Percentiles rank a stretch among this genome's conserved stretches.
Conservation (phyloP, 2,329 filamentous ascomycete genomes). For the Thelonectria blattea region DNA sequence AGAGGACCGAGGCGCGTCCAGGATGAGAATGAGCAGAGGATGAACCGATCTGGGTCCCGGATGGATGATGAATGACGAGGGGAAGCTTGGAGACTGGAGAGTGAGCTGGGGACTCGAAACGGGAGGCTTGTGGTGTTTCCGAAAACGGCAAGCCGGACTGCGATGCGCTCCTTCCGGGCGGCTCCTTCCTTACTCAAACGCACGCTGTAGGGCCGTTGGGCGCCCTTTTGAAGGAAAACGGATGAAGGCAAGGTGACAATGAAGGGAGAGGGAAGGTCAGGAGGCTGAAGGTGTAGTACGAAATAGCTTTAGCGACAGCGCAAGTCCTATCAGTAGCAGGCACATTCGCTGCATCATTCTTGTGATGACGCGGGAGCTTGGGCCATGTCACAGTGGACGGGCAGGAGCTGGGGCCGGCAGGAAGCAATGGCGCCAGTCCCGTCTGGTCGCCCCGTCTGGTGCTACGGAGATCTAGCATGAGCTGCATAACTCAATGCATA, state of each 20-base stretch:
- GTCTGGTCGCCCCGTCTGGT: not conserved
- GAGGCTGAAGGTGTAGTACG: constrained; percentile 12
- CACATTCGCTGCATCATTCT: constrained; percentile 11
- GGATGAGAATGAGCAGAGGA: not conserved
- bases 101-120: constrained; percentile 12
- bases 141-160: constrained; percentile 8
- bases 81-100: constrained; percentile 6
- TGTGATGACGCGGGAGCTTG: constrained; percentile 15
- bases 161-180: constrained; percentile 4
- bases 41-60: not conserved
- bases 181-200: constrained; percentile 5
- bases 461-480: not conserved
- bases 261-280: no score
- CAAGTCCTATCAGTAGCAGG: not conserved
- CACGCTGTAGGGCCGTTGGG: constrained; percentile 8
- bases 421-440: constrained; percentile 1
- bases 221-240: constrained; percentile 2
- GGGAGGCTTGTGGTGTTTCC: constrained; percentile 1
- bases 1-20: not conserved
- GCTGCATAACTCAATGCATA: constrained; percentile 24
- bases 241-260: not conserved
- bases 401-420: not conserved
- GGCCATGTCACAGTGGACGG: constrained; percentile 31
- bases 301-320: constrained; percentile 16
- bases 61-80: constrained; percentile 12